phyloP scores from a whole-genome alignment of 2,329 filamentous ascomycete genomes.

The Magnaporthales sp. region DNA sequence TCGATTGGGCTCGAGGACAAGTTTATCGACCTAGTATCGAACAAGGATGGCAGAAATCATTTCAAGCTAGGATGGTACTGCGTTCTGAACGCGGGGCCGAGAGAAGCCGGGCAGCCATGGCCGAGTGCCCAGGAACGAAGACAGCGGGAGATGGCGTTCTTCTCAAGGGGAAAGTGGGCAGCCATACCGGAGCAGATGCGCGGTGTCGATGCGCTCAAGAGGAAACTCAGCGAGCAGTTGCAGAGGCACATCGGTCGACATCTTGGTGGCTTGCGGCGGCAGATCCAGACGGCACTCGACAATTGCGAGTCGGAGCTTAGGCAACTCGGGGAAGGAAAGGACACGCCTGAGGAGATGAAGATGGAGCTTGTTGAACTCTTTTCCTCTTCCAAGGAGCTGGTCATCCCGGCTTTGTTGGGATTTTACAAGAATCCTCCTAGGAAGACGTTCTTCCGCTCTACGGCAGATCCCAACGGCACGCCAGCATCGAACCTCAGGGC shows the following conservation, averaged over 20 bases:
- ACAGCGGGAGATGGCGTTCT: constrained; percentile 37
- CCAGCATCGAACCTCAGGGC: constrained; percentile 42
- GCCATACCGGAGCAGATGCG: constrained; percentile 37
- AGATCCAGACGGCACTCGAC: constrained; percentile 41
- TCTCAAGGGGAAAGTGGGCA: constrained; percentile 38
- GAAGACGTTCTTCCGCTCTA: constrained; percentile 40
- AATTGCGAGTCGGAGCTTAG: constrained; percentile 39
- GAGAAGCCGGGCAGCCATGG: constrained; percentile 34
- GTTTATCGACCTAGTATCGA: constrained; percentile 43
- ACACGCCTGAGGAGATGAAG: constrained; percentile 44
- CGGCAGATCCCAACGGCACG: constrained; percentile 39
- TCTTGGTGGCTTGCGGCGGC: constrained; percentile 38
- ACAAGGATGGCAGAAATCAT: constrained; percentile 39
- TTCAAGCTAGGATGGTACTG: constrained; percentile 45
- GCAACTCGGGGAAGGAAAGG: constrained; percentile 39
- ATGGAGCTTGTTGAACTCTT: constrained; percentile 45
- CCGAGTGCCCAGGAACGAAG: constrained; percentile 30
- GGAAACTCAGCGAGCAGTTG: constrained; percentile 40
- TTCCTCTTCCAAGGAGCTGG: constrained; percentile 42
- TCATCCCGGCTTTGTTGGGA: constrained; percentile 42
- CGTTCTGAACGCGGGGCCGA: constrained; percentile 37
- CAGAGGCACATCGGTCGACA: constrained; percentile 44
- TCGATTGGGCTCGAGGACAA: constrained; percentile 44
- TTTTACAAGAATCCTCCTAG: constrained; percentile 47
- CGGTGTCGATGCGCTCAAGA: constrained; percentile 34